A percentile compares a stretch with the other conserved stretches of the same genome.
Evolutionary conservation across 306 rosid genomes (phyloP).

Genomic region (Albizia julibrissin): DNA sequence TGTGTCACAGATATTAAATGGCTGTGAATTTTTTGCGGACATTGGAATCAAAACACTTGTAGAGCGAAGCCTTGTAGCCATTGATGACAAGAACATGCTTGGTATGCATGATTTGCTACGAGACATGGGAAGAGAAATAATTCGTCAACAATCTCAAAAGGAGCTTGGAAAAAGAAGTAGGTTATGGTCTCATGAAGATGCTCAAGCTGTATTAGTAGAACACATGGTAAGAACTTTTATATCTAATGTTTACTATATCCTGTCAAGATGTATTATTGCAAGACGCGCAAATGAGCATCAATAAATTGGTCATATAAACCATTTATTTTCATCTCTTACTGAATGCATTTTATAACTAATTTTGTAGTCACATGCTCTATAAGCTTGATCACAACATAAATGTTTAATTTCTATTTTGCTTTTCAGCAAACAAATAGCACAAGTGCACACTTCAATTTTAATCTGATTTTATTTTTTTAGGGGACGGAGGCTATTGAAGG

Average conservation of each 20-base stretch:
- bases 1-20: conserved; percentile 17
- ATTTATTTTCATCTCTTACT: too few relatives aligned
- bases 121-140: conserved; percentile 4
- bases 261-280: not conserved
- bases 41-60: not conserved
- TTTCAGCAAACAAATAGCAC: not conserved
- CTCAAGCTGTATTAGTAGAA: not conserved
- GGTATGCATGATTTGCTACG: not conserved
- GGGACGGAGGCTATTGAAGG: conserved; percentile 39
- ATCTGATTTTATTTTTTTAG: conserved; percentile 3
- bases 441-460: not conserved
- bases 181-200: not conserved
- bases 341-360: too few relatives aligned
- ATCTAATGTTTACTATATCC: not conserved
- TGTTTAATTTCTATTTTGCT: not conserved
- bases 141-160: not conserved
- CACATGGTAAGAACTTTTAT: not conserved
- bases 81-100: not conserved
- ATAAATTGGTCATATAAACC: too few relatives aligned
- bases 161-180: not conserved
- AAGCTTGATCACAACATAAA: not conserved
- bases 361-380: not conserved
- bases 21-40: not conserved
- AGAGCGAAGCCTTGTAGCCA: not conserved
- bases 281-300: too few relatives aligned